These are phyloP conservation scores for Trichosporon sp. DNA, from an alignment of 1,284 basidiomycete genomes.

Conservation along the genomic window DNA sequence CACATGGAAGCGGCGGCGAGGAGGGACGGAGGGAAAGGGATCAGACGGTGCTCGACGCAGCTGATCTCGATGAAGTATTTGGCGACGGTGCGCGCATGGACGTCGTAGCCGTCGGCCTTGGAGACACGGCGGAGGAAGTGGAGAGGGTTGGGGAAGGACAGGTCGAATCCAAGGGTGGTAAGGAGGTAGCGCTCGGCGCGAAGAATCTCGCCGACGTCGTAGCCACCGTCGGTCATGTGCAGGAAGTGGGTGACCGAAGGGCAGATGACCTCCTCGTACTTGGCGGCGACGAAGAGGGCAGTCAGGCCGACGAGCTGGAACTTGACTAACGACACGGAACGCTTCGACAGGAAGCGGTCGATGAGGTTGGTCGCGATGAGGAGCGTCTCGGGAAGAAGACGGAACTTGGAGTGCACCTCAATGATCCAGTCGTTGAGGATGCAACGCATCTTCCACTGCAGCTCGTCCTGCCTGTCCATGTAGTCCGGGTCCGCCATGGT, in stretches of 20 bases:
- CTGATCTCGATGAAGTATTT: slow-evolving; percentile 92
- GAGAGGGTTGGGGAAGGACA: slow-evolving; percentile 89
- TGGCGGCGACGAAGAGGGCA: slow-evolving; percentile 87
- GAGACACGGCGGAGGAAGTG: slow-evolving; percentile 86
- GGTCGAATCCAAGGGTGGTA: slow-evolving; percentile 84
- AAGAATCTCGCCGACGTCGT: slow-evolving; percentile 80
- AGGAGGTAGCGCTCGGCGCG: slow-evolving; percentile 91
- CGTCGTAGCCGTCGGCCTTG: slow-evolving; percentile 94
- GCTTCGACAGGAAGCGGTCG: slow-evolving; percentile 89
- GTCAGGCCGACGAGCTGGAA: slow-evolving; percentile 93
- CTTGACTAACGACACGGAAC: slow-evolving; percentile 85
- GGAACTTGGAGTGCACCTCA: slow-evolving; percentile 91
- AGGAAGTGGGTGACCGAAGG: slow-evolving; percentile 85
- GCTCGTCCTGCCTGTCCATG: slow-evolving; percentile 83
- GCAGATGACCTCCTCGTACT: slow-evolving; percentile 93
- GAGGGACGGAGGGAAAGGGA: slow-evolving; percentile 75
- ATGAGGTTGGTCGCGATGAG: slow-evolving; percentile 94
- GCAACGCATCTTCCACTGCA: slow-evolving; percentile 90
- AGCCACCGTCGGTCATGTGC: slow-evolving; percentile 81
- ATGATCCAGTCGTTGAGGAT: slow-evolving; percentile 96
- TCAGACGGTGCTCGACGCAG: slow-evolving; percentile 78
- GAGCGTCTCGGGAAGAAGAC: slow-evolving; percentile 88
- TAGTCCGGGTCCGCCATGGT: slow-evolving; percentile 85
- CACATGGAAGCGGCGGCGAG: slow-evolving; percentile 86
- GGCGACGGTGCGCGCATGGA: slow-evolving; percentile 81